Evolutionary conservation across 2,329 filamentous ascomycete species (phyloP).

Genomic region (Ophiostoma montium): DNA sequence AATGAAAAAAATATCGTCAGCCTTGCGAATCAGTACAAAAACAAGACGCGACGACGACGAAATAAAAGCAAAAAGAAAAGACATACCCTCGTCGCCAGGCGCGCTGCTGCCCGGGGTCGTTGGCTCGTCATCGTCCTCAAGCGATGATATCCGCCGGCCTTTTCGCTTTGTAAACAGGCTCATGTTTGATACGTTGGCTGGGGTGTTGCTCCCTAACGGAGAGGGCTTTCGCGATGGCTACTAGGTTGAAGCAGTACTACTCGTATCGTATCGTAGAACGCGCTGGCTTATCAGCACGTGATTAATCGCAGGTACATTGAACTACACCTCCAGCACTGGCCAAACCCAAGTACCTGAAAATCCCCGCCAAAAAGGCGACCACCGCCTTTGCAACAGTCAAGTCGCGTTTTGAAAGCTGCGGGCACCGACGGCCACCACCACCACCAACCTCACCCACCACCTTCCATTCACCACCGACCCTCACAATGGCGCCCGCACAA

Average conservation of each 20-base stretch:
- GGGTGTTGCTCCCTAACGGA: neutral
- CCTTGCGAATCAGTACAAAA: too few relatives aligned
- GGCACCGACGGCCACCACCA: conserved; percentile 9
- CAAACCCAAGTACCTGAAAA: neutral
- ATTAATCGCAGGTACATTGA: too few relatives aligned
- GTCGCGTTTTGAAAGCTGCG: neutral
- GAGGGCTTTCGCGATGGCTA: neutral
- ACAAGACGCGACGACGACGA: conserved; percentile 1
- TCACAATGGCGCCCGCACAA: conserved; percentile 92
- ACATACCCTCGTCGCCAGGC: conserved; percentile 18
- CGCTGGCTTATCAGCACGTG: conserved; percentile 2
- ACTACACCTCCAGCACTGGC: too few relatives aligned
- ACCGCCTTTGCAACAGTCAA: conserved; percentile 3
- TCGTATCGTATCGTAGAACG: too few relatives aligned
- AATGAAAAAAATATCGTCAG: too few relatives aligned
- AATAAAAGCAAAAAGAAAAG: conserved; percentile 14
- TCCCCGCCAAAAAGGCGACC: conserved; percentile 2
- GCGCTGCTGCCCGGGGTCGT: conserved; percentile 5
- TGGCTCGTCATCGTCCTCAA: conserved; percentile 48
- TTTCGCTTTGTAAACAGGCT: conserved; percentile 49
- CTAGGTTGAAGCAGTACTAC: too few relatives aligned
- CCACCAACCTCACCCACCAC: neutral
- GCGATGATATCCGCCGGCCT: conserved; percentile 59
- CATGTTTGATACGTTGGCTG: conserved; percentile 23
- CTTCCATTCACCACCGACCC: neutral